phyloP scores from a whole-genome alignment of 108 stramenopile species.

The Aurantiochytrium sp. region DNA sequence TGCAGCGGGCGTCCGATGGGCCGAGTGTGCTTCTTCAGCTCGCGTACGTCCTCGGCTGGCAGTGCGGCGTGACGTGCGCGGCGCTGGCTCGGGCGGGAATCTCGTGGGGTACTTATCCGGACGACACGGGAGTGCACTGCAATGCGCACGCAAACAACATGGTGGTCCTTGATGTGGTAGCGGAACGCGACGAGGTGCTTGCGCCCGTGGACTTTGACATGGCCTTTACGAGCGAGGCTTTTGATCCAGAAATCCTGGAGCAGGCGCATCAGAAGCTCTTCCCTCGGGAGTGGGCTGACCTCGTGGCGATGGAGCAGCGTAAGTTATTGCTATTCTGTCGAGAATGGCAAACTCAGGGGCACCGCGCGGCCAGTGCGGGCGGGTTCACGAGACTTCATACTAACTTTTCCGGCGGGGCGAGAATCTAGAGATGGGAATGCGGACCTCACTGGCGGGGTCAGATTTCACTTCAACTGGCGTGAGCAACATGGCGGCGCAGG shows the following conservation, averaged over 20 bases:
- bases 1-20: not conserved
- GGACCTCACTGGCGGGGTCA: not conserved
- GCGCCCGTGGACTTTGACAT: conserved; percentile 19
- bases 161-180: not conserved
- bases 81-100: not conserved
- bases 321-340: not conserved
- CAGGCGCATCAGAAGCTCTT: not conserved
- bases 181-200: not conserved
- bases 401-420: not conserved
- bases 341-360: too few species aligned
- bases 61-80: not conserved
- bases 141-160: conserved; percentile 21
- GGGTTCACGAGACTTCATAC: too few species aligned
- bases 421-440: conserved; percentile 12
- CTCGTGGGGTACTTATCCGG: conserved; percentile 21
- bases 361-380: too few species aligned
- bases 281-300: not conserved
- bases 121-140: conserved; percentile 3
- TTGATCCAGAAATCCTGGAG: not conserved
- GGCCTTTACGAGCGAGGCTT: not conserved
- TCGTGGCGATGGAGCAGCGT: not conserved
- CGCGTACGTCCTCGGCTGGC: not conserved
- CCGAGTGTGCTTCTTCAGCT: not conserved
- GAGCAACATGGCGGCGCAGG: not conserved
- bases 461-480: conserved; percentile 2